These are phyloP conservation scores for Iberis amara DNA, from an alignment of 441 rosid genomes.

Conservation along the genomic window DNA sequence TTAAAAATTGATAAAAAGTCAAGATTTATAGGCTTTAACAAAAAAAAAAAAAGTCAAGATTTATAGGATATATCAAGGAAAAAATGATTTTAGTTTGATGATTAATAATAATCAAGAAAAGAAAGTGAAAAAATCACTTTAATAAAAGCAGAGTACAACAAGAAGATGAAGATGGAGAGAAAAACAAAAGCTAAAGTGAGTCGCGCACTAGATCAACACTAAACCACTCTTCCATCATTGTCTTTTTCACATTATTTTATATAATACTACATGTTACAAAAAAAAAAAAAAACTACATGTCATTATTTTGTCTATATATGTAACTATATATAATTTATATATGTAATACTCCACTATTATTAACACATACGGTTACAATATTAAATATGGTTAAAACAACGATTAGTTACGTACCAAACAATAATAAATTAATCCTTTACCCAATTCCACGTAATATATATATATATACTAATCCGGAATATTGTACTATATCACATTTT, in stretches of 20 bases:
- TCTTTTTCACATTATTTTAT: constrained; percentile 16
- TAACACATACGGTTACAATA: background rate
- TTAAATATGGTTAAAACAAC: constrained; percentile 2
- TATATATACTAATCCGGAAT: background rate
- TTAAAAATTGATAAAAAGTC: too few species aligned
- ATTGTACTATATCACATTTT: background rate
- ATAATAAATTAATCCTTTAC: constrained; percentile 14
- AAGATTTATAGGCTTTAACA: too few species aligned
- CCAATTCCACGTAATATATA: constrained; percentile 2
- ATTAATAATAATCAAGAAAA: too few species aligned
- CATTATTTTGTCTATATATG: constrained; percentile 3
- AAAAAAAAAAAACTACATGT: background rate
- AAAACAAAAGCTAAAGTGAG: constrained; percentile 14
- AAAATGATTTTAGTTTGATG: too few species aligned
- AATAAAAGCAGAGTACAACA: constrained; percentile 17
- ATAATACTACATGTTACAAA: too few species aligned
- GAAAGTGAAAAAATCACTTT: background rate
- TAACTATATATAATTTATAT: background rate
- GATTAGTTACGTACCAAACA: constrained; percentile 6
- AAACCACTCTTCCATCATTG: constrained; percentile 29
- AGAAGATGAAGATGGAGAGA: constrained; percentile 22
- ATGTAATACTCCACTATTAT: background rate
- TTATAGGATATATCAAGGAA: too few species aligned
- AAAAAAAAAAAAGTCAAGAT: too few species aligned
- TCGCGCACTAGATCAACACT: constrained; percentile 27